Conservation (phyloP, 768 basidiomycete genomes). For the Asterophora parasitica region DNA sequence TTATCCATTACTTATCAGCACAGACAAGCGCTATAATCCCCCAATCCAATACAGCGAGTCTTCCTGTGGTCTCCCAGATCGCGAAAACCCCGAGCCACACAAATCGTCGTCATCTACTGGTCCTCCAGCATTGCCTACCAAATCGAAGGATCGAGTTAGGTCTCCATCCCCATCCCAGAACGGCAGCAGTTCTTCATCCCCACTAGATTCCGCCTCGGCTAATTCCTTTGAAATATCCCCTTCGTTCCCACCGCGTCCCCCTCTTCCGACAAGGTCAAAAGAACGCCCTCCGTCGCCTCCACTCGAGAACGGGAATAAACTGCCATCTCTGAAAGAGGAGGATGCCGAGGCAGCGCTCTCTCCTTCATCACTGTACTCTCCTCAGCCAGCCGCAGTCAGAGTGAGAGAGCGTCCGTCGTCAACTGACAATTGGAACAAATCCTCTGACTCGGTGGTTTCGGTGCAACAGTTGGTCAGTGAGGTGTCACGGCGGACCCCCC, state of each 20-base stretch:
- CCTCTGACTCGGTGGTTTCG: constrained; percentile 8
- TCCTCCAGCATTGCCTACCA: constrained; percentile 4
- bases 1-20: constrained; percentile 6
- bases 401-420: neutral
- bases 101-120: constrained; percentile 9
- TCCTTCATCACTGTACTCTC: constrained; percentile 5
- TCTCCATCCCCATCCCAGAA: neutral
- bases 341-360: neutral
- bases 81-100: neutral
- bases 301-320: neutral
- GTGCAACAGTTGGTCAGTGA: constrained; percentile 4
- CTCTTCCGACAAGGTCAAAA: neutral
- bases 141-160: neutral
- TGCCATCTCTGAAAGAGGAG: neutral
- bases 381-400: neutral
- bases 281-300: neutral
- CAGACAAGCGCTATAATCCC: constrained; percentile 5
- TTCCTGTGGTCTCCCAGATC: neutral
- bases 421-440: constrained; percentile 3
- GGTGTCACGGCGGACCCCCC: constrained; percentile 6
- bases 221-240: neutral
- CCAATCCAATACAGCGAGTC: constrained; percentile 6
- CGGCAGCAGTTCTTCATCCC: neutral
- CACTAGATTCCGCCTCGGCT: neutral
- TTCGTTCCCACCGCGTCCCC: neutral